Percentiles rank a stretch among this genome's conserved stretches.
phyloP scores from a whole-genome alignment of 805 yeast species.

The Candida nonsorbophila region DNA sequence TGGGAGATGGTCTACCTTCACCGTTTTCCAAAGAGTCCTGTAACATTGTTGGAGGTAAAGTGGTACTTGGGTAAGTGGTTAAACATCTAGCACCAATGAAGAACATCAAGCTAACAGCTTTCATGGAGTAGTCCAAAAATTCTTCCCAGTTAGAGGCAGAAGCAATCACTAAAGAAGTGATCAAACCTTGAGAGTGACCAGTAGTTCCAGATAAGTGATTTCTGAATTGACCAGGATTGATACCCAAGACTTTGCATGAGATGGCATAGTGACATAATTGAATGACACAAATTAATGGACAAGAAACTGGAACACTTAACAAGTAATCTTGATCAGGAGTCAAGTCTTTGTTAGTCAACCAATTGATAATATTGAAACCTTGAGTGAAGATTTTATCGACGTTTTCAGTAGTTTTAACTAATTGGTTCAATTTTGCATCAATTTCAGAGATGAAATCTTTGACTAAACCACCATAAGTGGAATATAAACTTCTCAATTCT shows the following conservation, averaged over 20 bases:
- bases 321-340: conserved; percentile 89
- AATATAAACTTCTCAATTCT: conserved; percentile 83
- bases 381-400: conserved; percentile 88
- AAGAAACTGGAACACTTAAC: conserved; percentile 86
- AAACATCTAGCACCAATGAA: conserved; percentile 92
- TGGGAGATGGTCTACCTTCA: conserved; percentile 96
- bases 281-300: conserved; percentile 95
- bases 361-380: conserved; percentile 81
- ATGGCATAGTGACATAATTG: conserved; percentile 92
- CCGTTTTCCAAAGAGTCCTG: conserved; percentile 90
- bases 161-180: conserved; percentile 89
- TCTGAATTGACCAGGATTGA: conserved; percentile 86
- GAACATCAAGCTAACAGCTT: conserved; percentile 81
- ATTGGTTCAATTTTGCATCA: conserved; percentile 60
- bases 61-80: conserved; percentile 86
- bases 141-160: conserved; percentile 79
- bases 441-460: conserved; percentile 63
- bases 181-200: conserved; percentile 89
- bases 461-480: conserved; percentile 70
- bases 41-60: conserved; percentile 87
- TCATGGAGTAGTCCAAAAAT: conserved; percentile 64
- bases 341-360: conserved; percentile 81
- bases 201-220: conserved; percentile 66
- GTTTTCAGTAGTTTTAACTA: conserved; percentile 67
- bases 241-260: conserved; percentile 77